Evolutionary conservation across 192 early-diverging fungal species (phyloP), one percentile per base, ranked within the genome.

Genomic region (Umbelopsis isabellina): DNA sequence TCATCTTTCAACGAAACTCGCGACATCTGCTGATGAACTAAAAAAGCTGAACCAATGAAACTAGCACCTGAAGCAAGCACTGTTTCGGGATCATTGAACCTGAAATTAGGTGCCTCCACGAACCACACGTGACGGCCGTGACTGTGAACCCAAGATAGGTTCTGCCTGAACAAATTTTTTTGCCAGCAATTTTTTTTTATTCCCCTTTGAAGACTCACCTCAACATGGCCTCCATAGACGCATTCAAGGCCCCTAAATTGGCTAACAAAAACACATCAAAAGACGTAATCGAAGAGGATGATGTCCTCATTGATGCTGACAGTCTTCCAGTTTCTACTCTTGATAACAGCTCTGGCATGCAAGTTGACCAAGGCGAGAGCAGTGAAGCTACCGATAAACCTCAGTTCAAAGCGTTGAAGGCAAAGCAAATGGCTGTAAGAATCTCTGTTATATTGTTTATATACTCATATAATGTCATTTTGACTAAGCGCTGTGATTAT

Each of bases 301-400:
- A 89, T 78, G 84, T 91, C 18, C 65, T 91, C 49, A 90, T 91
- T 69, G 86, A 85, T 25, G 74, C 90, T 44, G 85, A 84, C 67
- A 83, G 84, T 73, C 71, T 90, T 25, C 74, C 84, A 61, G 73
- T 73, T 41, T 77, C 73, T 49, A 69, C 70, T 49, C 79, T 72
- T 51, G 68, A 67, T 5, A 68, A 72, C 10, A 75, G 68, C 46
- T 37, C 65, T 15, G 66, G 46, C 35, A 70, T 74, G 46, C 64
- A 74, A 37, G 79, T 75, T n/a, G 73, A 78, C 27, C 61, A 72
- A n/a, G 74, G 79, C 44, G 79, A 80, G 72, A 79, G 83, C 44
- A 79, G 69, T 41, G 68, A 69, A 23, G 51, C 70, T 9, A 37
- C 64, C 21, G 89, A 85, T 58, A 92, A 90, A 79, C 91, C 91